These are phyloP conservation scores for Hemisphaericaspora subhashii DNA, from an alignment of 1,139 yeast genomes.

Conservation along the genomic window DNA sequence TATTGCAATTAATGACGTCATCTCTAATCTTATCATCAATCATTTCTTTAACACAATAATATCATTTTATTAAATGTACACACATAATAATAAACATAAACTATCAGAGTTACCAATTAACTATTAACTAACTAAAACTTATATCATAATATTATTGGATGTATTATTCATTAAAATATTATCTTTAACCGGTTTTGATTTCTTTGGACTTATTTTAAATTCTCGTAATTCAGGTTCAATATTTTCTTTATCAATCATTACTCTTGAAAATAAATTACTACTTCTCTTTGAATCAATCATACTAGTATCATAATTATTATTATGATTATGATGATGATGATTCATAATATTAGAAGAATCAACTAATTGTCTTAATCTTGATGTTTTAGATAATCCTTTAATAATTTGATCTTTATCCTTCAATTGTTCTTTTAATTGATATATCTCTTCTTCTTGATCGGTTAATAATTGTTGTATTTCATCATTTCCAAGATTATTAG, in stretches of 20 bases:
- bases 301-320: no score
- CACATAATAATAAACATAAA: no score
- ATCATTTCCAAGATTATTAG: background rate
- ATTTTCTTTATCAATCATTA: constrained; percentile 20
- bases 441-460: constrained; percentile 71
- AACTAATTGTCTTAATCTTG: constrained; percentile 50
- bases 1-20: no score
- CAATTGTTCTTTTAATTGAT: constrained; percentile 60
- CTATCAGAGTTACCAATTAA: no score
- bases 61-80: no score
- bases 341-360: constrained; percentile 27
- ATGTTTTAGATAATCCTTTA: constrained; percentile 64
- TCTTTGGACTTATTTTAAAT: constrained; percentile 25
- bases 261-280: background rate
- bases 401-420: constrained; percentile 77
- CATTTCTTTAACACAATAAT: no score
- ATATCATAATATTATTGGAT: constrained; percentile 1
- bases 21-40: no score
- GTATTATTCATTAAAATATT: background rate
- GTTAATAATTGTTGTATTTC: constrained; percentile 28
- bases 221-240: constrained; percentile 21
- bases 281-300: no score
- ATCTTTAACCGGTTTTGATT: constrained; percentile 11
- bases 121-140: background rate
- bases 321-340: constrained; percentile 5